A percentile compares a stretch with the other conserved stretches of the same genome.
Evolutionary conservation across 139 green algal species (phyloP).

Genomic region (Mesotaenium endlicherianum): DNA sequence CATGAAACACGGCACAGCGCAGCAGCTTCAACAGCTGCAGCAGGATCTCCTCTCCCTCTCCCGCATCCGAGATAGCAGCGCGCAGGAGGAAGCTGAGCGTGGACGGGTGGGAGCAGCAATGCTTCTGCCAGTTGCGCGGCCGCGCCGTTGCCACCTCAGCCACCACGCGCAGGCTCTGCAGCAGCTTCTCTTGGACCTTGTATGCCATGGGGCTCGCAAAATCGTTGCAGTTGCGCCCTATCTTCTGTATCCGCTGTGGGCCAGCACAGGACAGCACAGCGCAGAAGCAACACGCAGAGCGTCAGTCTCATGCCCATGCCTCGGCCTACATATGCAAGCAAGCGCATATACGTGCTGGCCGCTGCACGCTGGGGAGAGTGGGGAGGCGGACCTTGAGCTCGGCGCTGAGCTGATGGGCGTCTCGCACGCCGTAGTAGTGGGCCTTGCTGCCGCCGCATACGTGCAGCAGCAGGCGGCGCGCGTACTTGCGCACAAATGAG

Average conservation of each 20-base stretch:
- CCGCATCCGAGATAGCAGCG: not conserved
- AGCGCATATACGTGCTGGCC: not conserved
- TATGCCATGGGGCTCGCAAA: slow-evolving; percentile 27
- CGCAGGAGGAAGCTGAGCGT: slow-evolving; percentile 24
- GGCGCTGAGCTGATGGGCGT: slow-evolving; percentile 16
- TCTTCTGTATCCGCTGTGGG: slow-evolving; percentile 31
- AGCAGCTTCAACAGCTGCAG: not conserved
- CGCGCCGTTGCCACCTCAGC: slow-evolving; percentile 18
- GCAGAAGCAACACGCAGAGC: too few species aligned
- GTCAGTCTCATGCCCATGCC: too few species aligned
- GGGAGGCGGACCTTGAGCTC: slow-evolving; percentile 14
- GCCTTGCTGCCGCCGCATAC: slow-evolving; percentile 38
- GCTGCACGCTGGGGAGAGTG: not conserved
- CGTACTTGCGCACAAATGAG: slow-evolving; percentile 39
- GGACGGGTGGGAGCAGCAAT: slow-evolving; percentile 12
- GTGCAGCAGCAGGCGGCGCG: slow-evolving; percentile 32
- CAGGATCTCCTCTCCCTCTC: not conserved
- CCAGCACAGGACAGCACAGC: too few species aligned
- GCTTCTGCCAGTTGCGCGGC: slow-evolving; percentile 39
- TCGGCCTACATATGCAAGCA: too few species aligned
- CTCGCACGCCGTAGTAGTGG: slow-evolving; percentile 23
- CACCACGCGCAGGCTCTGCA: not conserved
- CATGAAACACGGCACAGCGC: too few species aligned
- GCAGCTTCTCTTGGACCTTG: slow-evolving; percentile 16
- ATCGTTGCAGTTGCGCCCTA: slow-evolving; percentile 11